Evolutionary conservation across 1,139 yeast species (phyloP).

Genomic region (Lodderomyces parapsilosis): DNA sequence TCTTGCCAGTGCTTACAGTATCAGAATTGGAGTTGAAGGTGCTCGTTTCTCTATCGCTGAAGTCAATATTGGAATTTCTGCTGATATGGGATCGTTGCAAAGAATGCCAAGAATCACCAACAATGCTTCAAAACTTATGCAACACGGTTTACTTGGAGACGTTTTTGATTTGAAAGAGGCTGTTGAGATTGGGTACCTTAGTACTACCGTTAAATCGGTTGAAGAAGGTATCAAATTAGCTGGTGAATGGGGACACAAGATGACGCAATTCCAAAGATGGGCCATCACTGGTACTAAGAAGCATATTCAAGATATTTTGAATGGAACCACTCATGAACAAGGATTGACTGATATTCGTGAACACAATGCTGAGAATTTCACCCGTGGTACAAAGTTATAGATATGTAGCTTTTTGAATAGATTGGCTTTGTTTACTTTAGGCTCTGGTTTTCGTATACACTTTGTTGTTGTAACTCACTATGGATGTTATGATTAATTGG

Average conservation of each 20-base stretch:
- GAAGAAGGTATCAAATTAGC: constrained; percentile 53
- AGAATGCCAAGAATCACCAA: constrained; percentile 57
- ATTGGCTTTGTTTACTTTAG: neutral
- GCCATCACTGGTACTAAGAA: constrained; percentile 69
- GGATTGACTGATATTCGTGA: constrained; percentile 56
- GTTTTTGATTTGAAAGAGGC: constrained; percentile 60
- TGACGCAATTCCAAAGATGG: constrained; percentile 51
- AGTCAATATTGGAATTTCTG: constrained; percentile 71
- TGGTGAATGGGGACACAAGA: constrained; percentile 47
- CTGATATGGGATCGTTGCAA: constrained; percentile 79
- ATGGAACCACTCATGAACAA: constrained; percentile 42
- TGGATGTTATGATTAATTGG: no score
- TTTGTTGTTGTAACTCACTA: neutral
- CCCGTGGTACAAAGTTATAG: constrained; percentile 11
- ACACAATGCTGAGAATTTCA: constrained; percentile 48
- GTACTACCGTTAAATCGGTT: constrained; percentile 45
- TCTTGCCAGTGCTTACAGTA: constrained; percentile 56
- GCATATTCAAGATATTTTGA: constrained; percentile 52
- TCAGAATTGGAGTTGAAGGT: constrained; percentile 58
- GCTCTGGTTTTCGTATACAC: neutral
- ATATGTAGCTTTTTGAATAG: neutral
- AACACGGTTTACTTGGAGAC: constrained; percentile 64
- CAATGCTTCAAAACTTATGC: constrained; percentile 60
- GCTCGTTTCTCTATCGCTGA: constrained; percentile 63
- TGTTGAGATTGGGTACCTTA: constrained; percentile 51